phyloP scores from a whole-genome alignment of 129 eudicot species.

The Flaveria bidentis region DNA sequence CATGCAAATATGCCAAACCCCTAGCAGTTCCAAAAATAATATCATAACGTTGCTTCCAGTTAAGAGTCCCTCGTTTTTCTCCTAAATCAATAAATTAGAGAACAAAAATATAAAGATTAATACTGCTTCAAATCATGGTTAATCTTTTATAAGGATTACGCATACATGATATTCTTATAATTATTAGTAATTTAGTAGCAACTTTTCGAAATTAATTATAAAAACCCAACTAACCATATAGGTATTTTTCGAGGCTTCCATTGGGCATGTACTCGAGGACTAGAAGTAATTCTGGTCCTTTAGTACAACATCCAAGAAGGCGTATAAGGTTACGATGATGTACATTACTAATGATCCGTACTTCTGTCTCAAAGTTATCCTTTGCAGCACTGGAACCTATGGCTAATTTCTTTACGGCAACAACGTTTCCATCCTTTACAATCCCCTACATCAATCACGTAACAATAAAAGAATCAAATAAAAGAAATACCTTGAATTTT shows the following conservation, averaged over 20 bases:
- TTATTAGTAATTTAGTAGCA: not conserved
- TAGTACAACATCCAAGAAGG: conserved; percentile 64
- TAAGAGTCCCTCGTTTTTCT: conserved; percentile 49
- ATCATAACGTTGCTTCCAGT: conserved; percentile 62
- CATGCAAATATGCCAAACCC: conserved; percentile 75
- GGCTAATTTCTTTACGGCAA: conserved; percentile 62
- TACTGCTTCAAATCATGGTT: too few relatives aligned
- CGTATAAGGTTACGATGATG: conserved; percentile 81
- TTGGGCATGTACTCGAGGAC: conserved; percentile 76
- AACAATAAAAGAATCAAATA: not conserved
- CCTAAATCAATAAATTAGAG: conserved; percentile 29
- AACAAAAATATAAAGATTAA: too few relatives aligned
- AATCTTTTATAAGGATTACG: not conserved
- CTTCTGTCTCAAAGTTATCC: conserved; percentile 64
- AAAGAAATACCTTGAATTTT: too few relatives aligned
- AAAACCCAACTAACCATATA: conserved; percentile 50
- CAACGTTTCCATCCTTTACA: conserved; percentile 53
- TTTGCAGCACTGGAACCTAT: conserved; percentile 48
- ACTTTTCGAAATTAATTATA: not conserved
- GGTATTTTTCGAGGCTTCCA: conserved; percentile 68
- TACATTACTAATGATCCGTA: conserved; percentile 66
- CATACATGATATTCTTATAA: not conserved
- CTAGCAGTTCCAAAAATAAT: conserved; percentile 66
- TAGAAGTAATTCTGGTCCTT: conserved; percentile 61
- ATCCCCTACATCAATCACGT: conserved; percentile 45